Conservation (phyloP, 768 basidiomycete genomes). For the Agrocybe praecox region DNA sequence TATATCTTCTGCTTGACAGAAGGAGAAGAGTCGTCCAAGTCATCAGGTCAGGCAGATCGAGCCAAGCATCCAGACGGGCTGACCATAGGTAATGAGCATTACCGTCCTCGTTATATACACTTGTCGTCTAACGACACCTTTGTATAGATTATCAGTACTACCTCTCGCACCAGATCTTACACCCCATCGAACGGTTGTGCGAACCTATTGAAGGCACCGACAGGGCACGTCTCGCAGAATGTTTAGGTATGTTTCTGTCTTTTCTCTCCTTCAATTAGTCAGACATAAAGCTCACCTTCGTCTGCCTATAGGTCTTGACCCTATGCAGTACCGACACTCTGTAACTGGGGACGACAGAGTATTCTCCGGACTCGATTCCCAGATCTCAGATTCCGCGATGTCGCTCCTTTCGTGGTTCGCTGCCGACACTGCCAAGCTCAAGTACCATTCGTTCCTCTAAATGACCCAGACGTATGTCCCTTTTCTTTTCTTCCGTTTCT, state of each 20-base stretch:
- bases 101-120: not conserved
- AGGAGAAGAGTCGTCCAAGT: constrained; percentile 70
- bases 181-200: constrained; percentile 93
- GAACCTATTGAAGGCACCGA: constrained; percentile 98
- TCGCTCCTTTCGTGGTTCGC: constrained; percentile 67
- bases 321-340: constrained; percentile 30
- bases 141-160: constrained; percentile 87
- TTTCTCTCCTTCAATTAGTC: not conserved
- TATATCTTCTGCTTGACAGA: constrained; percentile 90
- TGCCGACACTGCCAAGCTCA: constrained; percentile 76
- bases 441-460: constrained; percentile 58
- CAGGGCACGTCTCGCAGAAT: constrained; percentile 88
- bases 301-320: constrained; percentile 29
- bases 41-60: constrained; percentile 79
- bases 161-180: constrained; percentile 87
- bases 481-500: not conserved
- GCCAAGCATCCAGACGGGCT: constrained; percentile 93
- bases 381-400: constrained; percentile 89
- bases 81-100: constrained; percentile 62
- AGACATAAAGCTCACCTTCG: no score
- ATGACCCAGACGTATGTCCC: constrained; percentile 55
- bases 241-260: constrained; percentile 62
- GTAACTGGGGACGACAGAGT: constrained; percentile 58
- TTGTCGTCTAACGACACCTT: not conserved
- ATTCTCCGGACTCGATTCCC: constrained; percentile 85